These are phyloP conservation scores for Mycena vitilis DNA, from an alignment of 768 basidiomycete species.

Conservation along the genomic window DNA sequence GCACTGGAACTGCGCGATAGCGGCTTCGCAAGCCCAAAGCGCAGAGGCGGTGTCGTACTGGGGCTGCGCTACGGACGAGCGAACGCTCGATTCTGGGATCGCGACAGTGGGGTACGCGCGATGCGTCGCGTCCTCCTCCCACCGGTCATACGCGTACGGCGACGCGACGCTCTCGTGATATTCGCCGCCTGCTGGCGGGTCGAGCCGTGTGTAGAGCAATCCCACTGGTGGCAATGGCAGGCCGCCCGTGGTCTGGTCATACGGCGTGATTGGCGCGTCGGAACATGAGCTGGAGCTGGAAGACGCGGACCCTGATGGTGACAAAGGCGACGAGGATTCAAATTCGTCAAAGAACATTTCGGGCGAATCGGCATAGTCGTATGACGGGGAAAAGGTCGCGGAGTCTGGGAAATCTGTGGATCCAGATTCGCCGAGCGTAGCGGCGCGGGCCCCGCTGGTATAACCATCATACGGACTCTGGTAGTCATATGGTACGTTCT, in stretches of 20 bases:
- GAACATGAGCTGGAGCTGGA: slow-evolving; percentile 34
- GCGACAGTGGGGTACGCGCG: neutral
- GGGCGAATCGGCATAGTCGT: slow-evolving; percentile 24
- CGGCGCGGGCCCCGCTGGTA: slow-evolving; percentile 15
- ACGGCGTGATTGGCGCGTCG: slow-evolving; percentile 32
- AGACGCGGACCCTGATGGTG: slow-evolving; percentile 27
- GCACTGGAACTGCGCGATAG: slow-evolving; percentile 23
- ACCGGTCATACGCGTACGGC: slow-evolving; percentile 16
- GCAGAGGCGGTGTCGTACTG: slow-evolving; percentile 21
- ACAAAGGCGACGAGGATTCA: slow-evolving; percentile 18
- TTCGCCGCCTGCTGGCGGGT: slow-evolving; percentile 5
- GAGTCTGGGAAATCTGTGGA: slow-evolving; percentile 23
- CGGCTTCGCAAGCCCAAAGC: slow-evolving; percentile 23
- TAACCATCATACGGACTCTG: slow-evolving; percentile 20
- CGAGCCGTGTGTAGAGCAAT: slow-evolving; percentile 19
- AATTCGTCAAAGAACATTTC: slow-evolving; percentile 25
- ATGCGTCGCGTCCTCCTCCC: slow-evolving; percentile 24
- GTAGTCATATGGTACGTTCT: slow-evolving; percentile 18
- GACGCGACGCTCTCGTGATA: slow-evolving; percentile 15
- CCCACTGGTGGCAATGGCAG: slow-evolving; percentile 12
- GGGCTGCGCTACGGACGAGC: slow-evolving; percentile 8
- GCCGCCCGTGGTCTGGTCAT: slow-evolving; percentile 1
- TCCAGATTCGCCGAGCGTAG: slow-evolving; percentile 16
- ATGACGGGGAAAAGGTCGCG: slow-evolving; percentile 21
- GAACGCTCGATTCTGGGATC: slow-evolving; percentile 16